Conservation (phyloP, 768 basidiomycete species). For the Tulasnella calospora region DNA sequence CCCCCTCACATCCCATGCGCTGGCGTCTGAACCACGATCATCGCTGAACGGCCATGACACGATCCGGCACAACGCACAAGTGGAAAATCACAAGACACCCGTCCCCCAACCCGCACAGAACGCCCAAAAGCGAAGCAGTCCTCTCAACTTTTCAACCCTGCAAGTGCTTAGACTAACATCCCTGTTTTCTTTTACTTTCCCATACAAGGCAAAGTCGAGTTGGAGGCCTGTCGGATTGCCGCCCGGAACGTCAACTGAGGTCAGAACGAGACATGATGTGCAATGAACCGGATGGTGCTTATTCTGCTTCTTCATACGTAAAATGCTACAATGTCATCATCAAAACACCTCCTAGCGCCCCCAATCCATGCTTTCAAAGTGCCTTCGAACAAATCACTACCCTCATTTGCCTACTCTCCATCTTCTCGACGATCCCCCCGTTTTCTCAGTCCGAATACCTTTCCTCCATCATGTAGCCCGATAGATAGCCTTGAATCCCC, state of each 20-base stretch:
- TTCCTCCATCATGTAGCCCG: background rate
- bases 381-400: background rate
- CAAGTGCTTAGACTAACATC: no score
- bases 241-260: background rate
- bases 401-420: background rate
- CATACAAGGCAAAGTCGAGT: background rate
- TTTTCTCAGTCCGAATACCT: constrained; percentile 5
- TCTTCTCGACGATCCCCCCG: background rate
- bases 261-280: background rate
- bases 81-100: background rate
- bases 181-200: background rate
- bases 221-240: background rate
- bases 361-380: background rate
- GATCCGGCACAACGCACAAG: background rate
- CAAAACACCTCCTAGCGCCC: background rate
- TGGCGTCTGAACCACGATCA: background rate
- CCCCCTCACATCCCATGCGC: background rate
- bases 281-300: background rate
- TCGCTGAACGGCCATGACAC: background rate
- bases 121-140: no score
- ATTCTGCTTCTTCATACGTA: background rate
- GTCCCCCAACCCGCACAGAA: background rate
- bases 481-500: constrained; percentile 5
- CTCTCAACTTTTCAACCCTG: background rate
- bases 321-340: background rate